Evolutionary conservation across 768 basidiomycete genomes (phyloP).

Genomic region (Termitomyces sp.): DNA sequence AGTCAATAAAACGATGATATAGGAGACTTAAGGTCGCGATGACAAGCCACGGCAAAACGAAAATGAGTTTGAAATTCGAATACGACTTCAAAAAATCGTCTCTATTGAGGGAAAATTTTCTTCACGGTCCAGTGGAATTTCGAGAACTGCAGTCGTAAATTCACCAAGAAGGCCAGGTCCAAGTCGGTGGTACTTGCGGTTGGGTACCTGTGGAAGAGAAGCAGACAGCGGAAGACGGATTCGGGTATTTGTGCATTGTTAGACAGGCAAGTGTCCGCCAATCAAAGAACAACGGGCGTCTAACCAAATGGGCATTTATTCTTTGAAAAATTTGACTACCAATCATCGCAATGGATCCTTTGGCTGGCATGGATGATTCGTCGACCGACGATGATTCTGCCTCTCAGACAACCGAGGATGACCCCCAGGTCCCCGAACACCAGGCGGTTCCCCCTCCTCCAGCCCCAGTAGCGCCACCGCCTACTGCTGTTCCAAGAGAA

Average conservation of each 20-base stretch:
- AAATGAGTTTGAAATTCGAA: neutral
- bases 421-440: constrained; percentile 70
- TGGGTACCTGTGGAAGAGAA: neutral
- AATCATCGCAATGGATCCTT: constrained; percentile 34
- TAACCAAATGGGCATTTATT: constrained; percentile 12
- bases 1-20: neutral
- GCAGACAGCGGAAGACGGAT: neutral
- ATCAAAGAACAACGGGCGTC: constrained; percentile 13
- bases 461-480: constrained; percentile 29
- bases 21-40: neutral
- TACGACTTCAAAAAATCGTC: neutral
- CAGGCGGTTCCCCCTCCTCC: constrained; percentile 32
- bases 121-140: neutral
- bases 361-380: constrained; percentile 47
- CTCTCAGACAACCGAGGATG: constrained; percentile 84
- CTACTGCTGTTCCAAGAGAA: constrained; percentile 32
- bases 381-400: constrained; percentile 61
- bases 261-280: constrained; percentile 11
- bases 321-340: constrained; percentile 13
- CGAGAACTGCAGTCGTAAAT: neutral
- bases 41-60: neutral
- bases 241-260: constrained; percentile 12
- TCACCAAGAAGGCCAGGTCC: neutral
- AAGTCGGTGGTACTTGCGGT: neutral
- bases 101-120: neutral